phyloP scores from a whole-genome alignment of 2,329 filamentous ascomycete species.

The Cadophora sp. region DNA sequence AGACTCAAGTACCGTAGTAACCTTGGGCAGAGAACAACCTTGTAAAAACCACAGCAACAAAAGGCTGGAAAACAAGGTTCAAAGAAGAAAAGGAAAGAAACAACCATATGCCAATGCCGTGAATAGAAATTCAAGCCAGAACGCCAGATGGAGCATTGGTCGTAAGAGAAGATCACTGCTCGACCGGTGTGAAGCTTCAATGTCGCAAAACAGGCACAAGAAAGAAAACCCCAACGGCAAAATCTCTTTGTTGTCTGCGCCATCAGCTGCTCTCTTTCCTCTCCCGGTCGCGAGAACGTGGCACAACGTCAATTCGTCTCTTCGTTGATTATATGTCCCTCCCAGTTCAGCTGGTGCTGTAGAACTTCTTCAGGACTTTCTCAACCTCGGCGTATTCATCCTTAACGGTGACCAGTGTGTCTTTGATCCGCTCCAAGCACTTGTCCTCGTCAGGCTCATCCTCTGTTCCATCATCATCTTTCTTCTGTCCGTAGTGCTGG shows the following conservation, averaged over 20 bases:
- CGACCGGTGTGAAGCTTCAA: slow-evolving; percentile 36
- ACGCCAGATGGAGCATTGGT: slow-evolving; percentile 39
- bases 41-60: slow-evolving; percentile 13
- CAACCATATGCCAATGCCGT: slow-evolving; percentile 33
- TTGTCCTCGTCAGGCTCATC: slow-evolving; percentile 70
- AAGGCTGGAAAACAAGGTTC: slow-evolving; percentile 7
- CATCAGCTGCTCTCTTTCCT: slow-evolving; percentile 19
- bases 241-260: slow-evolving; percentile 32
- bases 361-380: slow-evolving; percentile 63
- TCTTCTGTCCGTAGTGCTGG: slow-evolving; percentile 85
- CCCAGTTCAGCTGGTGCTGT: slow-evolving; percentile 31
- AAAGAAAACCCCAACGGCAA: slow-evolving; percentile 25
- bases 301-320: slow-evolving; percentile 21
- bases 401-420: slow-evolving; percentile 75
- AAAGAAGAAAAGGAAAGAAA: slow-evolving; percentile 21
- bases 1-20: slow-evolving; percentile 21
- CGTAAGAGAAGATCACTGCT: slow-evolving; percentile 41
- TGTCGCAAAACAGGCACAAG: slow-evolving; percentile 31
- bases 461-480: slow-evolving; percentile 76
- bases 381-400: slow-evolving; percentile 78
- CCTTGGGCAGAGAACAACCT: slow-evolving; percentile 13
- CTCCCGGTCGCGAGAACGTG: slow-evolving; percentile 36
- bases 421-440: slow-evolving; percentile 73
- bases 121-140: slow-evolving; percentile 28
- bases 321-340: slow-evolving; percentile 6